Base-by-base conservation (phyloP, 768 basidiomycete species). In the Cyclocybe aegerita region DNA sequence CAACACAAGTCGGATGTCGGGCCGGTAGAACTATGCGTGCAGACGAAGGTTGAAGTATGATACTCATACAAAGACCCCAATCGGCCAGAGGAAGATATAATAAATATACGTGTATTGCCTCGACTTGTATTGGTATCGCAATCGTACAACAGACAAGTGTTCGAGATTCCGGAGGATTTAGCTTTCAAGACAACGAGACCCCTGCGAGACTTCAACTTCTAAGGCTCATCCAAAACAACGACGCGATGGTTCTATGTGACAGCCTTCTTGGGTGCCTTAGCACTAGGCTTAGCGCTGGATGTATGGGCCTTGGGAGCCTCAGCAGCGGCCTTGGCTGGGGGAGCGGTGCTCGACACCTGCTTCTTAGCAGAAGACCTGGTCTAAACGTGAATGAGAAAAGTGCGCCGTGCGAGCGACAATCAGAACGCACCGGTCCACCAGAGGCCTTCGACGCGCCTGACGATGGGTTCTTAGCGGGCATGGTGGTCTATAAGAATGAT, bases 381-480 rank as follows among this genome's bases (percentile, higher is more conserved):
- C 61, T 62, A 46, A 10, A 14, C 11, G 15, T 32, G 16, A 33
- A 7, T n/a, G 29, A 34, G 40, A n/a, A 30, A 30, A 3, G 3
- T 9, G 12, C 14, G 43, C 33, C 11, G 14, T 4, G 30, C 16
- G 8, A n/a, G 7, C 14, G n/a, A 30, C 23, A 5, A 51, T 43
- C 15, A 16, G 23, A 12, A 53, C 46, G 16, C 30, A 52, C 61
- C 46, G 50, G 53, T 31, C 50, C 42, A 33, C 53, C 55, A 49
- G 57, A 34, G 42, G 55, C 53, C 48, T 61, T 61, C 17, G 60
- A 48, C 12, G 54, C 46, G 36, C 53, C 48, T 39, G 62, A 38
- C 23, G 58, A 46, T 12, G 55, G 52, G 48, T 53, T 62, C 57
- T 62, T 62, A 43, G 50, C 57, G 39, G 61, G 51, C 61, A 62